A percentile compares a stretch with the other conserved stretches of the same genome.
These are phyloP conservation scores for Boletellus ananas DNA, from an alignment of 768 basidiomycete species.

Conservation along the genomic window DNA sequence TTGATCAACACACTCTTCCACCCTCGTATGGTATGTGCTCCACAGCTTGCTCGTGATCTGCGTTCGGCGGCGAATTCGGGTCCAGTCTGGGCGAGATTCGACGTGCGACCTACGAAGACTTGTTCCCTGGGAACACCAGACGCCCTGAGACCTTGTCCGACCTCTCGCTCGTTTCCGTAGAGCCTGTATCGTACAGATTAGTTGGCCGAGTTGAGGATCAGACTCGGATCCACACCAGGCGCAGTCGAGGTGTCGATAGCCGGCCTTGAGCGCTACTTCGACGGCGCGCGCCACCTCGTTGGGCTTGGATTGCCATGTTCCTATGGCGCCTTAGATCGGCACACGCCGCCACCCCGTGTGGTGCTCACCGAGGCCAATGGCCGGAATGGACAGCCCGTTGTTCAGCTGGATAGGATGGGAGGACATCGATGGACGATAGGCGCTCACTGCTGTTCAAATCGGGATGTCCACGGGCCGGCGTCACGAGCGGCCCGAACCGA, in stretches of 20 bases:
- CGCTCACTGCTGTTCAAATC: neutral
- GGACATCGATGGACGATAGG: slow-evolving; percentile 25
- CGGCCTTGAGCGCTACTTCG: slow-evolving; percentile 66
- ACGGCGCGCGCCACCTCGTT: slow-evolving; percentile 74
- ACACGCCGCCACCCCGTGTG: slow-evolving; percentile 20
- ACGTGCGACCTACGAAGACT: slow-evolving; percentile 47
- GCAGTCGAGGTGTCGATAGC: slow-evolving; percentile 77
- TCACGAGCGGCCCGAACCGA: slow-evolving; percentile 10
- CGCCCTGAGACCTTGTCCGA: slow-evolving; percentile 74
- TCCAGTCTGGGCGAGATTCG: neutral
- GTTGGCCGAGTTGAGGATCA: slow-evolving; percentile 16
- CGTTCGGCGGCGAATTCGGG: neutral
- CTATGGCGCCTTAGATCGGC: slow-evolving; percentile 30
- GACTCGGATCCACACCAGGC: slow-evolving; percentile 38
- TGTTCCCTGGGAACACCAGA: slow-evolving; percentile 77
- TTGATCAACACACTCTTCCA: slow-evolving; percentile 70
- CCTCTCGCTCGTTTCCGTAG: slow-evolving; percentile 77
- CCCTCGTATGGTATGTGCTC: slow-evolving; percentile 64
- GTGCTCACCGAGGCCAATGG: slow-evolving; percentile 52
- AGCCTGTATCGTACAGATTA: slow-evolving; percentile 35
- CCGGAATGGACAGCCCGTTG: slow-evolving; percentile 53
- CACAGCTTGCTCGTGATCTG: slow-evolving; percentile 73
- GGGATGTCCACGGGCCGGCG: slow-evolving; percentile 13
- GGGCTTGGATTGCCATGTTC: slow-evolving; percentile 78
- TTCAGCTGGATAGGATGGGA: slow-evolving; percentile 56